Conservation (phyloP, 805 yeast genomes). For the Alloascoidea africana region DNA sequence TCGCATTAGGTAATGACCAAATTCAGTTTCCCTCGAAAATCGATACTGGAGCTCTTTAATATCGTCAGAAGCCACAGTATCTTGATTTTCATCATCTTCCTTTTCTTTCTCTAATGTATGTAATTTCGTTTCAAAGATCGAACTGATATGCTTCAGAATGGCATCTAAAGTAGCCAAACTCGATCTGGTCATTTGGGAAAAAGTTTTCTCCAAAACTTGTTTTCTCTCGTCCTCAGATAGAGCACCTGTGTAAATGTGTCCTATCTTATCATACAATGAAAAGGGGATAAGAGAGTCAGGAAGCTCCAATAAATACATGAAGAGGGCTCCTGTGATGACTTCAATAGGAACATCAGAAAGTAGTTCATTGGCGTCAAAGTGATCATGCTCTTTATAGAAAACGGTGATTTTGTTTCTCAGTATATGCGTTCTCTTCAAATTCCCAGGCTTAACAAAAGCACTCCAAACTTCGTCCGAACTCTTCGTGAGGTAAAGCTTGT, state of each 20-base stretch:
- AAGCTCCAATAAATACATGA: constrained; percentile 44
- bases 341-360: constrained; percentile 24
- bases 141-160: constrained; percentile 41
- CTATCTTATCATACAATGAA: constrained; percentile 37
- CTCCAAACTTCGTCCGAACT: constrained; percentile 18
- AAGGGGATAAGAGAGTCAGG: constrained; percentile 48
- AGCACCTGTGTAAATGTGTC: constrained; percentile 36
- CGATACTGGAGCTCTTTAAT: not conserved
- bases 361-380: constrained; percentile 6
- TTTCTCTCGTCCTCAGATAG: constrained; percentile 11
- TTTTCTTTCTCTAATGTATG: constrained; percentile 22
- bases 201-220: constrained; percentile 40
- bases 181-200: constrained; percentile 40
- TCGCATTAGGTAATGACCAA: not conserved
- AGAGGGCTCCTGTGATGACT: constrained; percentile 39
- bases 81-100: constrained; percentile 1
- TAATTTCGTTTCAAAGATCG: constrained; percentile 19
- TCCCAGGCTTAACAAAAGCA: not conserved
- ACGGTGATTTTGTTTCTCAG: not conserved
- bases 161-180: constrained; percentile 53
- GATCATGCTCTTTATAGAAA: not conserved
- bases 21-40: not conserved
- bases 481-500: constrained; percentile 35
- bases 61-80: not conserved
- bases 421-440: not conserved